Percentiles rank a stretch among this genome's conserved stretches.
Conservation (phyloP, 805 yeast genomes). For the Yarrowia sp. region DNA sequence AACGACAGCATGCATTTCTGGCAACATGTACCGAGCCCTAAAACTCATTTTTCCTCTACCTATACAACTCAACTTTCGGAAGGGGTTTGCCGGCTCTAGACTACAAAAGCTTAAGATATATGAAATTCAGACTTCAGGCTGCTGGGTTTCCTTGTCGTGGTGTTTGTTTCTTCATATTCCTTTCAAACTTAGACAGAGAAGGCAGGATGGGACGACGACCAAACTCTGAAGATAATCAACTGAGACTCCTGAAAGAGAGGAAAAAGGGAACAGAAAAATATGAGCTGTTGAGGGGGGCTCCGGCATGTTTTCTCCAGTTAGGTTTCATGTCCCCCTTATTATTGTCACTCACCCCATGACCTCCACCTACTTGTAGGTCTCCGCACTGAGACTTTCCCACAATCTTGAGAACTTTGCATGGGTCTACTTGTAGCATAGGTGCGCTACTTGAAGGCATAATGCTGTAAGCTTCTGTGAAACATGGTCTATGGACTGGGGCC, state of each 20-base stretch:
- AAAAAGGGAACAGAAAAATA: not conserved
- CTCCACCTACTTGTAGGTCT: no score
- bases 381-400: no score
- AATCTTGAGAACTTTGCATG: no score
- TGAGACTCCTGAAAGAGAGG: no score
- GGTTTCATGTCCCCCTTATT: not conserved
- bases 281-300: not conserved
- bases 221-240: not conserved
- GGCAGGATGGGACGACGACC: not conserved
- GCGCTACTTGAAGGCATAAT: no score
- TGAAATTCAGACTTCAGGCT: not conserved
- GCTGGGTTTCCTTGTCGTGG: not conserved
- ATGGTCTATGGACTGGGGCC: no score
- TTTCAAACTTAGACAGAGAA: not conserved
- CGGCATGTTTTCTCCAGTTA: no score
- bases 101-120: not conserved
- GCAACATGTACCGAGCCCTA: not conserved
- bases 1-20: no score
- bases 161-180: not conserved
- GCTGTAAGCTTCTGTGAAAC: no score
- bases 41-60: not conserved
- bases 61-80: not conserved
- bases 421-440: no score
- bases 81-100: not conserved
- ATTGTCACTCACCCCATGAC: no score